A percentile compares a stretch with the other conserved stretches of the same genome.
phyloP scores from a whole-genome alignment of 208 protist species.

The Crithidia acanthocephali region DNA sequence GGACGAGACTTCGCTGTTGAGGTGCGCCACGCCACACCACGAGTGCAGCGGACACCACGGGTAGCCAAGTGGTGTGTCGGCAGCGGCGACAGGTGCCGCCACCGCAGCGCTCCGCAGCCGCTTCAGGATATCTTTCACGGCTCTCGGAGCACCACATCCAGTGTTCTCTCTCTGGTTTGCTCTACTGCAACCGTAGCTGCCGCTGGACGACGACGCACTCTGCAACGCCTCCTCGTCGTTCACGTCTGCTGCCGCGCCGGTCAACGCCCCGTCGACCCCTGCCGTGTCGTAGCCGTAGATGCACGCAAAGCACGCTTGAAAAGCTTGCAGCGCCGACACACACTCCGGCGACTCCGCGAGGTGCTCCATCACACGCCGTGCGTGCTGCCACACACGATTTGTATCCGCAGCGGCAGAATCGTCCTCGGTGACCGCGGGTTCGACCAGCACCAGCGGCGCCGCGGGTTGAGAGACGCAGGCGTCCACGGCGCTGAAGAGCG shows the following conservation, averaged over 20 bases:
- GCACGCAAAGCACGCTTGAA: conserved; percentile 67
- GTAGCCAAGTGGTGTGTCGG: neutral
- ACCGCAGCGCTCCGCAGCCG: neutral
- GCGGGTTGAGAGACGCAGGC: conserved; percentile 17
- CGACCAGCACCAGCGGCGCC: neutral
- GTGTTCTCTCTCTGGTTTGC: neutral
- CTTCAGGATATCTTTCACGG: neutral
- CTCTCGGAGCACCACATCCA: neutral
- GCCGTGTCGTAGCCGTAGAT: conserved; percentile 44
- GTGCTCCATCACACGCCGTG: conserved; percentile 19
- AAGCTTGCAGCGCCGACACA: conserved; percentile 37
- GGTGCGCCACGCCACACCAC: conserved; percentile 43
- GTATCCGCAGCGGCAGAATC: neutral
- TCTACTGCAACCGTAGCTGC: neutral
- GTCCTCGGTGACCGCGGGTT: neutral
- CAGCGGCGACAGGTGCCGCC: neutral
- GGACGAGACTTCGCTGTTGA: neutral
- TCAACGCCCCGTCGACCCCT: neutral
- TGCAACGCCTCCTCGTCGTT: neutral
- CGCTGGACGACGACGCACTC: neutral
- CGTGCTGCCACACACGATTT: conserved; percentile 16
- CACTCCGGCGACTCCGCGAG: conserved; percentile 40
- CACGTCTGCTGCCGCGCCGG: neutral
- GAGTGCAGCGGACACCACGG: conserved; percentile 38
- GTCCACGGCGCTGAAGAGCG: conserved; percentile 60